phyloP scores from a whole-genome alignment of 306 rosid genomes.

The Potentilla sterilis region DNA sequence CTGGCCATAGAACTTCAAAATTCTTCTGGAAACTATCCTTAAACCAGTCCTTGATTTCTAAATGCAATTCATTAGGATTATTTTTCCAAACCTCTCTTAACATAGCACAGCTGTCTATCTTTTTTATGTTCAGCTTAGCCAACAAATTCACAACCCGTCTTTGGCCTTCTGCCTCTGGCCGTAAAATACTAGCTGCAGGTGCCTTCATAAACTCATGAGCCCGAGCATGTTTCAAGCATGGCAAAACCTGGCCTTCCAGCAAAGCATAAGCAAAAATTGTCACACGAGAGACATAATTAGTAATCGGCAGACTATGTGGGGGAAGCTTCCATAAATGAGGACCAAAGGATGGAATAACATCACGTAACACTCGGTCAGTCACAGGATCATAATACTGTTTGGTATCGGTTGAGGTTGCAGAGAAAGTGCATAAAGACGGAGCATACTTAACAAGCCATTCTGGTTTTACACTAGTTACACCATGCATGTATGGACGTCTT shows the following conservation, averaged over 20 bases:
- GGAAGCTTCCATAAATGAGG: constrained; percentile 86
- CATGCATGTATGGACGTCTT: constrained; percentile 87
- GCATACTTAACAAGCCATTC: constrained; percentile 87
- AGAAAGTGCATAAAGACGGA: constrained; percentile 60
- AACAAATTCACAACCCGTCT: constrained; percentile 77
- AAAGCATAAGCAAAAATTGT: constrained; percentile 68
- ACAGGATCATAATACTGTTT: constrained; percentile 65
- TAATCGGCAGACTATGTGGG: constrained; percentile 45
- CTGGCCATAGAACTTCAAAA: constrained; percentile 56
- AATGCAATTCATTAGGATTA: constrained; percentile 56
- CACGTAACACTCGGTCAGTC: constrained; percentile 57
- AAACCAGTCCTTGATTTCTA: constrained; percentile 81
- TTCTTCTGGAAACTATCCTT: constrained; percentile 55
- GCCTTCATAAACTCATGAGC: constrained; percentile 53
- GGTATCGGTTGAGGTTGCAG: constrained; percentile 55
- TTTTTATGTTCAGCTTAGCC: constrained; percentile 41
- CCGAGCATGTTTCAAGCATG: constrained; percentile 56
- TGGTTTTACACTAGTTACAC: constrained; percentile 69
- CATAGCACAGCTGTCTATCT: constrained; percentile 47
- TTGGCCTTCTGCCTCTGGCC: constrained; percentile 71
- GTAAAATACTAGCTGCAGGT: constrained; percentile 66
- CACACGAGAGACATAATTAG: constrained; percentile 34
- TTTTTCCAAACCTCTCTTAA: constrained; percentile 69
- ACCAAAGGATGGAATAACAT: constrained; percentile 67
- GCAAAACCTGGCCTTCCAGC: constrained; percentile 86